phyloP scores from a whole-genome alignment of 2,329 filamentous ascomycete genomes.

The Curvularia sp. region DNA sequence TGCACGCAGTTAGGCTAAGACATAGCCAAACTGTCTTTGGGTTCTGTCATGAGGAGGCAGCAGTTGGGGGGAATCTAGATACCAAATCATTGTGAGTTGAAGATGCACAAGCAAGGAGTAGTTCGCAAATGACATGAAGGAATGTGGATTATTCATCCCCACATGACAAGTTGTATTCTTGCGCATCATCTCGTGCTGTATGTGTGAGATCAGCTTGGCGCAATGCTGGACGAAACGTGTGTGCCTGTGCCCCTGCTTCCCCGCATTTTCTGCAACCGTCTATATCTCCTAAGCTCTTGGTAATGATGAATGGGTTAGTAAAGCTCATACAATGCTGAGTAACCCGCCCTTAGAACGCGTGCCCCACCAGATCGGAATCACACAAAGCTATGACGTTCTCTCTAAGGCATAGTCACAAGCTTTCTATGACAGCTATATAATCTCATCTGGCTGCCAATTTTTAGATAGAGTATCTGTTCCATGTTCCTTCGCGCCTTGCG shows the following conservation, averaged over 20 bases:
- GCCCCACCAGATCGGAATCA: slow-evolving; percentile 18
- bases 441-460: neutral
- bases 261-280: neutral
- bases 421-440: slow-evolving; percentile 37
- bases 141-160: neutral
- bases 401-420: slow-evolving; percentile 17
- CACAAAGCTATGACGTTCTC: slow-evolving; percentile 30
- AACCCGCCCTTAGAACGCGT: slow-evolving; percentile 23
- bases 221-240: neutral
- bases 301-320: slow-evolving; percentile 22
- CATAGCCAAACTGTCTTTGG: neutral
- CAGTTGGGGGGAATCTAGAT: neutral
- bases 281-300: slow-evolving; percentile 5
- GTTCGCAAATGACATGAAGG: neutral
- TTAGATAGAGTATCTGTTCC: neutral
- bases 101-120: neutral
- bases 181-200: neutral
- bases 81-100: neutral
- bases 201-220: neutral
- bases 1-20: neutral
- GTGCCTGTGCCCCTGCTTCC: neutral
- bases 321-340: slow-evolving; percentile 43
- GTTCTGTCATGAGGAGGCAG: neutral
- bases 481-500: slow-evolving; percentile 32
- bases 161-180: neutral